phyloP scores from a whole-genome alignment of 1,139 yeast species.

The Candida sanyaensis region DNA sequence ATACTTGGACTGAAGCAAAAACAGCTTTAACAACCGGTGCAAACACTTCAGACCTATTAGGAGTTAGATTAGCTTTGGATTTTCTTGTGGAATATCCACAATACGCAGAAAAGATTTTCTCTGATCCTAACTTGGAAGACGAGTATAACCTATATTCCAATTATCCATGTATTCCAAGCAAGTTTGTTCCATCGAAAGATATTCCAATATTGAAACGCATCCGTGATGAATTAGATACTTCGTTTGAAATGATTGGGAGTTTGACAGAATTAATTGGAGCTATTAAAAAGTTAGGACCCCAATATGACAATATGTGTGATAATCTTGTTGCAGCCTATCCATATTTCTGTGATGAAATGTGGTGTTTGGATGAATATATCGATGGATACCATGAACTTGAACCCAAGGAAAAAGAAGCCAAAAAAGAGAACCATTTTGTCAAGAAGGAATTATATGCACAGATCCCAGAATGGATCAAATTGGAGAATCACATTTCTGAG shows the following conservation, averaged over 20 bases:
- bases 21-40: no score
- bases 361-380: conserved; percentile 11
- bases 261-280: not conserved
- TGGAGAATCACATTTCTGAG: conserved; percentile 10
- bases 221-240: not conserved
- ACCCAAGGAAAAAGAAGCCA: no score
- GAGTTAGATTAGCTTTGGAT: no score
- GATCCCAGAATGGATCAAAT: conserved; percentile 12
- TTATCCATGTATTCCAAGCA: no score
- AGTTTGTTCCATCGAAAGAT: no score
- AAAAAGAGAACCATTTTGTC: no score
- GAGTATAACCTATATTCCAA: no score
- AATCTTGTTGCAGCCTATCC: conserved; percentile 5
- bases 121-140: no score
- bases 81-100: no score
- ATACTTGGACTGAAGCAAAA: no score
- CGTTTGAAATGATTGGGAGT: not conserved
- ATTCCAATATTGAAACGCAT: not conserved
- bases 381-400: conserved; percentile 2
- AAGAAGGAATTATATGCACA: conserved; percentile 7
- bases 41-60: no score
- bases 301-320: not conserved
- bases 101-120: no score
- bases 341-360: conserved; percentile 12
- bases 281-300: not conserved